Evolutionary conservation across 305 asterid species (phyloP).

Genomic region (Solanum hybrid): DNA sequence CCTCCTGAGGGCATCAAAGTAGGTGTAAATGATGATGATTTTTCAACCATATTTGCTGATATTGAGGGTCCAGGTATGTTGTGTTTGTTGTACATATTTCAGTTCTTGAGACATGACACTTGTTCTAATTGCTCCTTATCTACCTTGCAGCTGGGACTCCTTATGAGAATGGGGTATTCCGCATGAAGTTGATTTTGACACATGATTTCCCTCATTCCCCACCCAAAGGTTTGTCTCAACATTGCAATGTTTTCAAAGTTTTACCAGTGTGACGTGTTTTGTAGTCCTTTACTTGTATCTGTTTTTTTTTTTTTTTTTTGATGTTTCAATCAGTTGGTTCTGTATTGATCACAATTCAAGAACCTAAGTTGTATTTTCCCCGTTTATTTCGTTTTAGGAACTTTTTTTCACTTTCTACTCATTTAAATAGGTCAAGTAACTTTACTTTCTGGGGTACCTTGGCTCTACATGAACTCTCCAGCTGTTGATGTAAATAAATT

Average conservation of each 20-base stretch:
- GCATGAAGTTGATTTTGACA: constrained; percentile 83
- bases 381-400: background rate
- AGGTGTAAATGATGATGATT: constrained; percentile 76
- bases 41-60: constrained; percentile 79
- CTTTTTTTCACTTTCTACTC: too few relatives aligned
- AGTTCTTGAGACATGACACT: background rate
- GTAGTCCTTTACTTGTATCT: background rate
- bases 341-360: background rate
- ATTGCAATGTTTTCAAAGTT: background rate
- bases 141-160: constrained; percentile 89
- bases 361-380: background rate
- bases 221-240: constrained; percentile 60
- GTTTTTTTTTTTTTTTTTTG: background rate
- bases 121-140: constrained; percentile 11
- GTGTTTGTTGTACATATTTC: background rate
- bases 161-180: constrained; percentile 80
- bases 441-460: too few relatives aligned
- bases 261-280: background rate
- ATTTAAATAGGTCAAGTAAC: too few relatives aligned
- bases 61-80: constrained; percentile 89
- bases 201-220: constrained; percentile 91
- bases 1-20: constrained; percentile 99
- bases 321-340: background rate
- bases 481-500: too few relatives aligned
- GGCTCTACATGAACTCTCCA: too few relatives aligned